Evolutionary conservation across 1,139 yeast genomes (phyloP), one percentile per base, ranked within the genome.

Genomic region (Yamadazyma triangularis): DNA sequence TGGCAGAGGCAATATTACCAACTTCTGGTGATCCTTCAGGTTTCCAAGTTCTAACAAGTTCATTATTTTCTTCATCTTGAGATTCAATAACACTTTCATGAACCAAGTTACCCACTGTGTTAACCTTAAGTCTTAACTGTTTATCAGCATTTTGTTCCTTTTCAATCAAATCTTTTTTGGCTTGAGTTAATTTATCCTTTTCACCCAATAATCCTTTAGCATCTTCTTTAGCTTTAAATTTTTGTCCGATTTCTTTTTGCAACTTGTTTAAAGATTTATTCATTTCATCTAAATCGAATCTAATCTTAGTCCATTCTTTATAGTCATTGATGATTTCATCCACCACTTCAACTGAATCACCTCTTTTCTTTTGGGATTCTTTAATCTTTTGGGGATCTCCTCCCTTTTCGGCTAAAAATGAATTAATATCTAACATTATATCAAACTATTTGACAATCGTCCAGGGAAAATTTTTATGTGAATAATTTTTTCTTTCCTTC

Each of bases 201-300:
- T 86, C 70, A 48, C 79, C 79, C 48, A 91, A 65, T 36, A 91
- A 73, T 44, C 82, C 96, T 32, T 75, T 58, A 23, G 98, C 95
- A 56, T 91, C 97, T 64, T 88, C 96, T 69, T 91, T 91, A 51
- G 84, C 85, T 73, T 91, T 91, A 73, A 77, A 89, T 63, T 85
- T 88, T 52, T 75, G 69, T 31, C 96, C 98, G 53, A 91, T 88
- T 47, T 79, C 93, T 70, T 89, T 91, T 62, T 91, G 98, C 39
- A 86, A 66, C 51, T 80, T 77, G 70, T 91, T 91, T 57, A 81
- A 78, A 44, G 77, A 71, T 69, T 88, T 89, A 78, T 91, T 93
- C 45, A 80, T 55, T 53, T 80, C 94, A 58, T 91, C 99, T 45
- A 91, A 75, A 39, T 87, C 91, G 55, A 88, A 91, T 68, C 96